Percentiles rank a stretch among this genome's conserved stretches.
Conservation (phyloP, 2,329 filamentous ascomycete genomes). For the Penicillium sp. region DNA sequence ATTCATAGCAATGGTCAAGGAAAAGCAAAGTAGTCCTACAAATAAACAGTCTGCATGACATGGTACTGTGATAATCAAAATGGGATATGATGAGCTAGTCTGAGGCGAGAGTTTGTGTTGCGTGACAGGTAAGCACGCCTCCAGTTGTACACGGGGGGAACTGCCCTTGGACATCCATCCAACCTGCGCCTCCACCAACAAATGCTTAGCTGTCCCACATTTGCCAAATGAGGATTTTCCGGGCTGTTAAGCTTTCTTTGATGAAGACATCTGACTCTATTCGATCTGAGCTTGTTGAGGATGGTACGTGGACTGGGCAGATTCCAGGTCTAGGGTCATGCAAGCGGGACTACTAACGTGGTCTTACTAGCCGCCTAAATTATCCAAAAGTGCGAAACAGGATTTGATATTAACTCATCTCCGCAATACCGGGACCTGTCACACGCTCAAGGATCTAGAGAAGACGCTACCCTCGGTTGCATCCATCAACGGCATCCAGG, state of each 20-base stretch:
- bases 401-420: constrained; percentile 60
- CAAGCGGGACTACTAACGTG: constrained; percentile 17
- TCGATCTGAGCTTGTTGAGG: background rate
- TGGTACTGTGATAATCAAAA: background rate
- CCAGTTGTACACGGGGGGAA: background rate
- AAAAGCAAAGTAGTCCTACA: background rate
- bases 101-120: background rate
- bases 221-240: constrained; percentile 1
- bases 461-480: constrained; percentile 61
- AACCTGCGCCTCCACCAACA: constrained; percentile 8
- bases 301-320: constrained; percentile 18
- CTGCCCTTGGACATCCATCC: background rate
- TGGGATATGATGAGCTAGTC: background rate
- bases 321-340: background rate
- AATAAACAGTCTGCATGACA: background rate
- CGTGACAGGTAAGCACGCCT: background rate
- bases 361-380: constrained; percentile 48
- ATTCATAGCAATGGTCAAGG: background rate
- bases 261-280: background rate
- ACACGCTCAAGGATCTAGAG: constrained; percentile 67
- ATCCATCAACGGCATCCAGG: constrained; percentile 65
- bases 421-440: constrained; percentile 59
- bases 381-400: constrained; percentile 59
- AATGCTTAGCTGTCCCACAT: constrained; percentile 9
- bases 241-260: constrained; percentile 1